Evolutionary conservation across 1,139 yeast species (phyloP), one percentile per base, ranked within the genome.

Genomic region (Yamadazyma dushanensis): DNA sequence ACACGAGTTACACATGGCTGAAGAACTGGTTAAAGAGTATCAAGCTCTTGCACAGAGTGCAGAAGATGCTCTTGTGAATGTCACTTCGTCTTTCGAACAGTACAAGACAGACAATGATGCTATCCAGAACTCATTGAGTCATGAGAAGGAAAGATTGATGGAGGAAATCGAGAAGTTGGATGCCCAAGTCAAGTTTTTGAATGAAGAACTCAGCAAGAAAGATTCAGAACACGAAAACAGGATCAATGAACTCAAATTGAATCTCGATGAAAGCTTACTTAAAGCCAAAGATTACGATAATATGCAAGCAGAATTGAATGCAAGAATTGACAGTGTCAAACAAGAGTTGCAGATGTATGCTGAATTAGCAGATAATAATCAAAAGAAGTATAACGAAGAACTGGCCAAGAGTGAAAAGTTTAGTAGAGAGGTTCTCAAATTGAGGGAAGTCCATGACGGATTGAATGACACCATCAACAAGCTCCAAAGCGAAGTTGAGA

Each of bases 341-440:
- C 44, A 49, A 2, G 87, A 84, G 40, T 59, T 83, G 39, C 65
- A 67, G 22, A 61, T 66, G 22, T 87, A 82, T 49, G 66, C 69
- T 2, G 61, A 70, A 20, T 53, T 73, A 35, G 75, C 80, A 2
- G 56, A 63, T 31, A 76, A 69, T 8, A 63, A 67, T 22, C 84
- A 79, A 50, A 56, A 58, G 35, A 80, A 76, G 46, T 80, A 80
- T 46, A 81, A 80, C 39, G 61, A 63, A 31, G 89, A 81, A 49
- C 63, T 77, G 29, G 66, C 66, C 32, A 78, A 78, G 49, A 79
- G 77, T 44, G 79, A 80, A 9, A 70, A 71, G n/a, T 70, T 80
- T 8, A 63, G 78, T 2, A 62, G 63, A 34, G 65, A 70, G 7
- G 57, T 78, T 11, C 61, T 70, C 15, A 38, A 54, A 3, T 54